phyloP scores from a whole-genome alignment of 139 green algal species.

The Haematococcus lacustris region DNA sequence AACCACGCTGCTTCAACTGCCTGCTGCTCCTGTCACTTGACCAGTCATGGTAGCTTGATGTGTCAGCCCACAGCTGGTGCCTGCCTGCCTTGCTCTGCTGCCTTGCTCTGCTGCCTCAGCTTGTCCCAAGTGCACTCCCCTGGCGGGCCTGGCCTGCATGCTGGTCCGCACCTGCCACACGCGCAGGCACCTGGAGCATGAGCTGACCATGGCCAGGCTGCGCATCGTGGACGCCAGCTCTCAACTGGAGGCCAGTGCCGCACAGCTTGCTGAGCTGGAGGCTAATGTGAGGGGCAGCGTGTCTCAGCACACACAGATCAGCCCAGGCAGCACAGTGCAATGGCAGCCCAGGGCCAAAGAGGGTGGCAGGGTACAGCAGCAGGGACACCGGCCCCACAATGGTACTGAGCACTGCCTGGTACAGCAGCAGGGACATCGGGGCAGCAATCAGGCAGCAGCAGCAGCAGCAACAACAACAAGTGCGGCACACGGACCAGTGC shows the following conservation, averaged over 20 bases:
- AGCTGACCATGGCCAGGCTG: slow-evolving; percentile 71
- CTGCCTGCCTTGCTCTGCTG: not conserved
- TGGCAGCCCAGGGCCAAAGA: not conserved
- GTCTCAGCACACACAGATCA: not conserved
- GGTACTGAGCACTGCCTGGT: not conserved
- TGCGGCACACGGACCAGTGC: no score
- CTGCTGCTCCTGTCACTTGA: not conserved
- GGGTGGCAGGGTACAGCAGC: not conserved
- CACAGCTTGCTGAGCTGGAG: slow-evolving; percentile 35
- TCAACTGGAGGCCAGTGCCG: slow-evolving; percentile 15
- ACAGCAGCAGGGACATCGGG: not conserved
- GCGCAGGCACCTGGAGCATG: slow-evolving; percentile 76
- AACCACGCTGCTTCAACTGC: not conserved
- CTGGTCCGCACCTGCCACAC: not conserved
- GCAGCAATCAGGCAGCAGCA: no score
- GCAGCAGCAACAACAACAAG: no score
- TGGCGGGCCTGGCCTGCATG: not conserved
- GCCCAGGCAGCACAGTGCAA: not conserved
- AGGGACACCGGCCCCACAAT: not conserved
- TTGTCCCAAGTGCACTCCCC: no score
- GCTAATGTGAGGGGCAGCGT: slow-evolving; percentile 17
- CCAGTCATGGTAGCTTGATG: not conserved
- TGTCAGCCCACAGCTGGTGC: not conserved
- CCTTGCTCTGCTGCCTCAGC: no score
- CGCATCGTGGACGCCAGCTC: slow-evolving; percentile 21